Evolutionary conservation across 805 yeast genomes (phyloP), one percentile per base, ranked within the genome.

Genomic region (Teunomyces kruisii): DNA sequence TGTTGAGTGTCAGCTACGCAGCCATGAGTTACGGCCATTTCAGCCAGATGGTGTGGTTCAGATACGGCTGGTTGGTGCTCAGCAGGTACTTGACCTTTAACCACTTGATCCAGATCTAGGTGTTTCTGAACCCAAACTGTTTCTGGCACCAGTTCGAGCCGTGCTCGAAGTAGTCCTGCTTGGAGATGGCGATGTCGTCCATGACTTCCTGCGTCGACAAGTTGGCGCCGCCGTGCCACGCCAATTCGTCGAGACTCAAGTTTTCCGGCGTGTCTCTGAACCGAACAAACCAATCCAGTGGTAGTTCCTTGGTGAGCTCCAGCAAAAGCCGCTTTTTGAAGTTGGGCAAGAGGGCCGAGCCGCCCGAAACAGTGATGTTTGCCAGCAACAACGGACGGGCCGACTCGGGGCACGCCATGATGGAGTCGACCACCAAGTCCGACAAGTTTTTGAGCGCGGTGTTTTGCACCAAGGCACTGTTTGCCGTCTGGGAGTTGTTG

Each of bases 41-140:
- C 50, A 81, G 96, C 1, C 99, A 94, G 63, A 87, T 94, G 87
- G 91, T 86, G 7, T 92, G 97, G 97, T 94, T 85, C 63, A 75
- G 99, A 53, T 87, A 86, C 70, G 84, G 89, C 1, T 94, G 97
- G 97, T 71, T 94, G 59, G 47, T 79, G 5, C 64, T 83, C 12
- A 85, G 96, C 48, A 74, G 91, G 49, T 92, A 89, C 65, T 79
- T 88, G 72, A 81, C 83, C 35, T 78, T 79, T 42, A 91, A 92
- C 64, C 90, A 87, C 56, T 69, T 88, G 51, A 67, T 72, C 26
- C 64, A 59, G 38, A 39, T 58, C 19, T 45, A 36, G 6, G 26
- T 22, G 35, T 49, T 68, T 48, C 57, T 59, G 50, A 71, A 72
- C 5, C 78, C 80, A 64, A 79, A 78, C 55, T 70, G 77, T 44